phyloP scores from a whole-genome alignment of 495 filamentous ascomycete genomes.

The Aspergillus panamensis region DNA sequence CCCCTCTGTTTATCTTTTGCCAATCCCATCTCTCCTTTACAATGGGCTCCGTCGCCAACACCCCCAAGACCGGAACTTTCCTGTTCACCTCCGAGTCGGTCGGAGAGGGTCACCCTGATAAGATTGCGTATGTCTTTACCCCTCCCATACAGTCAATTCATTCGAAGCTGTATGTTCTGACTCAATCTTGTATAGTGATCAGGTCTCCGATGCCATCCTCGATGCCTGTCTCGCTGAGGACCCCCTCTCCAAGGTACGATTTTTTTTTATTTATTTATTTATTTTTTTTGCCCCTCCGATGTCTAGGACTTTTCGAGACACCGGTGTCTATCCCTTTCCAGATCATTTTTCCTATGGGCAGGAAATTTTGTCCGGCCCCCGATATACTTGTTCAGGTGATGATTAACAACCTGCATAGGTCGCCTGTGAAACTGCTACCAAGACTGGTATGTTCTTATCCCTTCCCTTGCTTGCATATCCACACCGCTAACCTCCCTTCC shows the following conservation, averaged over 20 bases:
- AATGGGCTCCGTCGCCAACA: conserved; percentile 59
- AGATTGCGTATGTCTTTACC: conserved; percentile 68
- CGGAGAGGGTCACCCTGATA: conserved; percentile 96
- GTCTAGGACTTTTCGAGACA: too few relatives aligned
- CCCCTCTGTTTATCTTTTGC: too few relatives aligned
- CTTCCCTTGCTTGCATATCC: conserved; percentile 5
- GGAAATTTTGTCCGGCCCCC: conserved; percentile 2
- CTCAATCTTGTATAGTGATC: conserved; percentile 56
- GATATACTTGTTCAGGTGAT: neutral
- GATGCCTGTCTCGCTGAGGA: conserved; percentile 94
- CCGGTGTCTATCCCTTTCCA: neutral
- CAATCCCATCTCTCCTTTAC: conserved; percentile 33
- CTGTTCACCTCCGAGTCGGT: conserved; percentile 99
- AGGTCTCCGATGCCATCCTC: conserved; percentile 97
- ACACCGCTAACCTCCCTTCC: conserved; percentile 9
- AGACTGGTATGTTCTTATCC: conserved; percentile 65
- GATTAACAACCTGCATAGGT: conserved; percentile 40
- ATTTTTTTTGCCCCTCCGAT: neutral
- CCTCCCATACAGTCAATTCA: neutral
- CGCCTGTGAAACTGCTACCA: conserved; percentile 97
- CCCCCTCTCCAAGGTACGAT: conserved; percentile 81
- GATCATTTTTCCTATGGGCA: conserved; percentile 9
- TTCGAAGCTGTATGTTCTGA: conserved; percentile 3
- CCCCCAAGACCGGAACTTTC: conserved; percentile 69
- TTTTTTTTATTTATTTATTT: neutral